phyloP scores from a whole-genome alignment of 2,329 filamentous ascomycete species.

The Clarireedia monteithiana region DNA sequence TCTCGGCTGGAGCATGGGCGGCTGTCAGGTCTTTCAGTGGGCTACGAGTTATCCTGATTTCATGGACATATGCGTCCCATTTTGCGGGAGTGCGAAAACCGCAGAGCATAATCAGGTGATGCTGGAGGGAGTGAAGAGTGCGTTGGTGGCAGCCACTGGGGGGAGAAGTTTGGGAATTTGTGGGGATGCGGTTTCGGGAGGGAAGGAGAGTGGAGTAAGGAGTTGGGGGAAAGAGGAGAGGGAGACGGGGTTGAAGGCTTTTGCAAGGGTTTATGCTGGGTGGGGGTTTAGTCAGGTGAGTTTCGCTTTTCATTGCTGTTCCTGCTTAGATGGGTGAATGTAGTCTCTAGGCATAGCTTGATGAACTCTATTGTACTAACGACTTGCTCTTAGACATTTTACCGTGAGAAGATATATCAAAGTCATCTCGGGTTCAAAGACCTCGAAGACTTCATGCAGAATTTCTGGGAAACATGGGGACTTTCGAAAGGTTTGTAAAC shows the following conservation, averaged over 20 bases:
- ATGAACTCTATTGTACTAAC: neutral
- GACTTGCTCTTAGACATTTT: conserved; percentile 43
- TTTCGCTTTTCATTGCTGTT: neutral
- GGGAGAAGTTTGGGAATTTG: conserved; percentile 43
- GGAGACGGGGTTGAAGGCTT: conserved; percentile 55
- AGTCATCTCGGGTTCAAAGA: conserved; percentile 55
- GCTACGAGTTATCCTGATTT: conserved; percentile 43
- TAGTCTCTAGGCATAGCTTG: no score
- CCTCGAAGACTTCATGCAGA: conserved; percentile 66
- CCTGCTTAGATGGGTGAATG: neutral
- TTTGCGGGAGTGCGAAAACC: conserved; percentile 58
- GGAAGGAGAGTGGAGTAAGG: no score
- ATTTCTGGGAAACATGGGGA: conserved; percentile 72
- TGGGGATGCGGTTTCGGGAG: conserved; percentile 31
- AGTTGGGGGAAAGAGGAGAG: conserved; percentile 46
- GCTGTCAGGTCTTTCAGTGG: conserved; percentile 59
- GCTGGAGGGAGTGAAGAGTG: conserved; percentile 54
- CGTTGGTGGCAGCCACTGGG: conserved; percentile 50
- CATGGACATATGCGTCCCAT: conserved; percentile 57
- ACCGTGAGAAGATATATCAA: conserved; percentile 63
- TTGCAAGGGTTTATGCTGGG: conserved; percentile 69
- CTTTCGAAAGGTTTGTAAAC: conserved; percentile 47
- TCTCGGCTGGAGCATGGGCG: conserved; percentile 66
- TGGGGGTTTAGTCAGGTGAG: conserved; percentile 67
- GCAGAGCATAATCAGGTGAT: conserved; percentile 62